Base-by-base conservation (phyloP, 139 green algal species). In the Spirogloea muscicola region DNA sequence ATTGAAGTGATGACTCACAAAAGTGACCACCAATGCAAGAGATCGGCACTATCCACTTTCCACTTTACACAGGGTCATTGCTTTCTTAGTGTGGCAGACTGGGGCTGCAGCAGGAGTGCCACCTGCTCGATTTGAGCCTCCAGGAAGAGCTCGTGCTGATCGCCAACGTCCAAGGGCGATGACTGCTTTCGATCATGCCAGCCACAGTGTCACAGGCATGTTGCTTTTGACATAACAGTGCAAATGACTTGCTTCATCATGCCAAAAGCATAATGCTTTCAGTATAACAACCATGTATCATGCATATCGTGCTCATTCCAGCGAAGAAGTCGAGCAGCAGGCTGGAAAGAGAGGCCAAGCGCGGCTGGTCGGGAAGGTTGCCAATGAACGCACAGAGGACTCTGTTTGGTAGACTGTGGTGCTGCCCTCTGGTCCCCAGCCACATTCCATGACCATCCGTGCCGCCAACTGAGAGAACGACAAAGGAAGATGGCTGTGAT, bases 341-440 rank as follows among this genome's bases (percentile, higher is more conserved):
- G 16, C 29, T 41, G 10, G 16, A 13, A 64, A 10, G 10, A 64
- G 10, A 39, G 18, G 29, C 29, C 13, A 10, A 39, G 16, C n/a
- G n/a, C n/a, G n/a, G n/a, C n/a, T n/a, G n/a, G n/a, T n/a, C n/a
- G n/a, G n/a, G n/a, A n/a, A n/a, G n/a, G n/a, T n/a, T n/a, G n/a
- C n/a, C n/a, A n/a, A n/a, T n/a, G 29, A 10, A 64, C 64, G 63
- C 13, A 73, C 64, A 40, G 64, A 29, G n/a, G 39, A 38, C 18
- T 65, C 29, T 29, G 65, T 70, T 74, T 70, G 51, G 42, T 55
- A 70, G 37, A 74, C 65, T 25, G 65, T 67, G 44, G 65, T 42
- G 7, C 36, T 38, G 42, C 46, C 42, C 39, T 74, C 65, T 21
- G 65, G 65, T 44, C 48, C 51, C 65, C 65, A 74, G 3, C 65